These are phyloP conservation scores for Picea glauca DNA, from an alignment of 75 land plant genomes.

Conservation along the genomic window DNA sequence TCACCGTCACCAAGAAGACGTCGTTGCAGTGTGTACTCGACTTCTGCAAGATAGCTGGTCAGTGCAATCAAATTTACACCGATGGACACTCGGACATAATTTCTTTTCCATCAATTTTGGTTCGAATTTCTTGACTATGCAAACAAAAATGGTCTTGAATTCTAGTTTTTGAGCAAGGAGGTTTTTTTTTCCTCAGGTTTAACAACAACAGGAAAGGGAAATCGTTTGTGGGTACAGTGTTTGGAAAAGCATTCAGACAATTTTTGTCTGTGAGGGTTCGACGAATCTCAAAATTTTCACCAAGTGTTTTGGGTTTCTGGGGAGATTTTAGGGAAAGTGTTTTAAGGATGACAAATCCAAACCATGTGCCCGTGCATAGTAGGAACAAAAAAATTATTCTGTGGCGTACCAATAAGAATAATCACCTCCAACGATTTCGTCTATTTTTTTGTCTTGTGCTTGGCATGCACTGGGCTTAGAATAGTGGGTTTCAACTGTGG, in stretches of 20 bases:
- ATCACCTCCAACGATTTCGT: background rate
- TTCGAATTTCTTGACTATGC: too few relatives aligned
- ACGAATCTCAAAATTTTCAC: background rate
- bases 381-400: background rate
- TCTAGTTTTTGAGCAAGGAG: too few relatives aligned
- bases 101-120: background rate
- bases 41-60: too few relatives aligned
- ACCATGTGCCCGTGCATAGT: background rate
- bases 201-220: too few relatives aligned
- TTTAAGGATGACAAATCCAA: background rate
- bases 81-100: background rate
- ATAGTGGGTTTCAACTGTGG: constrained; percentile 5
- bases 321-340: background rate
- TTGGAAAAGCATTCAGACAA: too few relatives aligned
- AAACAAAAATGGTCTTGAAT: too few relatives aligned
- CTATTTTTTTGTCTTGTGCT: background rate
- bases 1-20: too few relatives aligned
- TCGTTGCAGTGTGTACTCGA: too few relatives aligned
- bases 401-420: background rate
- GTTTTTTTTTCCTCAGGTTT: too few relatives aligned
- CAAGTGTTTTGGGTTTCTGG: background rate
- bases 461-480: background rate
- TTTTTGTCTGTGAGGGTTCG: background rate
- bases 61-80: background rate
- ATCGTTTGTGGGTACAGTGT: too few relatives aligned